Base-by-base conservation (phyloP, 2,329 filamentous ascomycete species). In the Cercospora zeina region DNA sequence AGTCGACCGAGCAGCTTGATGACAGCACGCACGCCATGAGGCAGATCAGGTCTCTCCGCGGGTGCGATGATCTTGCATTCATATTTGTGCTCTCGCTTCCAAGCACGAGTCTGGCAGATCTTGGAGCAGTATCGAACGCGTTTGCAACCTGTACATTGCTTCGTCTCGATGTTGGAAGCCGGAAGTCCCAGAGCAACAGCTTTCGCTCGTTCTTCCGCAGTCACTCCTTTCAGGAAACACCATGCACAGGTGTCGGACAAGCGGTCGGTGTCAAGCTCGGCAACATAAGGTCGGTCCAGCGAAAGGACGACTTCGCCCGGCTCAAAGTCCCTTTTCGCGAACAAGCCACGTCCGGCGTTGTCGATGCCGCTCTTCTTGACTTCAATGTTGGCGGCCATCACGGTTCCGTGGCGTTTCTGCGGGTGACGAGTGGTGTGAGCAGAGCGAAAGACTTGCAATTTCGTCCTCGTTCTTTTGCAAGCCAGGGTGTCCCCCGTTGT, bases 81-180 rank as follows among this genome's bases (percentile, higher is more conserved):
- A 61, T 81, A 73, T 59, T 85, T 85, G 75, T 89, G 86, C 9
- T 78, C 77, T 16, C 79, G 76, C 56, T 80, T 82, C 86, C 86
- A 89, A 27, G 85, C 81, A 68, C 80, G 78, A 47, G 77, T 74
- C 75, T 89, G 86, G 70, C 86, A 89, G 30, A 70, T 74, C 83
- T 81, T 84, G 66, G 81, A 79, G 71, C 86, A 88, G 71, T 87
- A 88, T 65, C 78, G 81, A 2, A 86, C 81, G 33, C 81, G 75
- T 61, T 80, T 81, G 69, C 86, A 88, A 7, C 82, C 83, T 2
- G 80, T 80, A 70, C 86, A 88, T 24, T 77, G 78, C 61, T 81
- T 82, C n/a, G 87, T 75, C 2, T 71, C 63, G 45, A 64, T 59
- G 16, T 61, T 62, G 13, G 62, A 64, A 16, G 57, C 57, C 31